Evolutionary conservation across 2,329 filamentous ascomycete genomes (phyloP).

Genomic region (Nemania diffusa): DNA sequence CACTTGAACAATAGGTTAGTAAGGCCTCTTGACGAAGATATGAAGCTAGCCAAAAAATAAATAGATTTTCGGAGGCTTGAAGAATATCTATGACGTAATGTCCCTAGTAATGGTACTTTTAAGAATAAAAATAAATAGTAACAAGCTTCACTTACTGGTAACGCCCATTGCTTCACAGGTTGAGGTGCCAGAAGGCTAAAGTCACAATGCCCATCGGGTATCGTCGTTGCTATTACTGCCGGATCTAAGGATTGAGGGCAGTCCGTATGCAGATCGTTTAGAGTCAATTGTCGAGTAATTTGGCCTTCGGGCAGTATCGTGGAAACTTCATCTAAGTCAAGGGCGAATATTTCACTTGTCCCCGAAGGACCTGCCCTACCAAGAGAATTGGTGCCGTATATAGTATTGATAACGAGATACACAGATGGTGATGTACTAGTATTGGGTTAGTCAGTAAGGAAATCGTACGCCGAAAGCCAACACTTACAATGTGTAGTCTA

Average conservation of each 20-base stretch:
- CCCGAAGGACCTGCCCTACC: conserved; percentile 49
- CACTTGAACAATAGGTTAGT: conserved; percentile 36
- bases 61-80: neutral
- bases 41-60: neutral
- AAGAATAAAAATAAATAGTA: neutral
- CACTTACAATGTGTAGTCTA: conserved; percentile 51
- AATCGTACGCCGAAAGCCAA: conserved; percentile 2
- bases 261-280: conserved; percentile 51
- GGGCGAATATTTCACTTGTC: conserved; percentile 46
- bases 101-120: neutral
- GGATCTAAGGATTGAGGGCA: conserved; percentile 48
- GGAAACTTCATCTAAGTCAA: conserved; percentile 51
- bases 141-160: conserved; percentile 40
- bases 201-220: conserved; percentile 48
- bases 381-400: conserved; percentile 49
- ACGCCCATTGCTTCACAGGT: conserved; percentile 49
- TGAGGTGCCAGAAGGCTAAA: conserved; percentile 50
- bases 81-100: neutral
- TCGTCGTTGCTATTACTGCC: conserved; percentile 46
- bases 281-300: conserved; percentile 47
- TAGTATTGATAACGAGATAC: conserved; percentile 53
- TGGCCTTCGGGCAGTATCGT: conserved; percentile 45
- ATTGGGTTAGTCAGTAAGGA: conserved; percentile 9
- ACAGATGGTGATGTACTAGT: conserved; percentile 53
- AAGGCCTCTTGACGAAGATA: neutral